Conservation (phyloP, 768 basidiomycete species). For the Kwoniella newhampshirensis region DNA sequence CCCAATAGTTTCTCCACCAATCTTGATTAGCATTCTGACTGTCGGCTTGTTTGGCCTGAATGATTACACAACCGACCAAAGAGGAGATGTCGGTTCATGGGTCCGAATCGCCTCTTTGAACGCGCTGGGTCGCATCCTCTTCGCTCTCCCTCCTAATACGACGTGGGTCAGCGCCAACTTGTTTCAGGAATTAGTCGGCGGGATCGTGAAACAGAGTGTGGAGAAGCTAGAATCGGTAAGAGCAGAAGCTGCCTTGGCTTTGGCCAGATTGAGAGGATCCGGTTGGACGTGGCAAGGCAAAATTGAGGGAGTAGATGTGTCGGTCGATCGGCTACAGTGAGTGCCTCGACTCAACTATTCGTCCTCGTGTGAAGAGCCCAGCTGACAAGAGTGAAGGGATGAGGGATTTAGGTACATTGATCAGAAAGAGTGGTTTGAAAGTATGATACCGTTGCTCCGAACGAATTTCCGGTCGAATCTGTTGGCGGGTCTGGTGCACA, state of each 20-base stretch:
- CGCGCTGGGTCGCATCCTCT: slow-evolving; percentile 56
- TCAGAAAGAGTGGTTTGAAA: slow-evolving; percentile 31
- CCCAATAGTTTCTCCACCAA: neutral
- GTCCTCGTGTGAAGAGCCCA: neutral
- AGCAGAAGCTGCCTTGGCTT: slow-evolving; percentile 62
- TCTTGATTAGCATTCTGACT: slow-evolving; percentile 50
- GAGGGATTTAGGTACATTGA: slow-evolving; percentile 33
- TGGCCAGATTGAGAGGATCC: slow-evolving; percentile 8
- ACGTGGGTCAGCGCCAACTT: slow-evolving; percentile 3
- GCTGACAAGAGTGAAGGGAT: neutral
- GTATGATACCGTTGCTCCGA: slow-evolving; percentile 28
- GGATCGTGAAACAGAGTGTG: slow-evolving; percentile 81
- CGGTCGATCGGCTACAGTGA: slow-evolving; percentile 16
- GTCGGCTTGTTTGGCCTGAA: slow-evolving; percentile 66
- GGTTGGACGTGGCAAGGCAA: slow-evolving; percentile 17
- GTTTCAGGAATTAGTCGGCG: slow-evolving; percentile 52
- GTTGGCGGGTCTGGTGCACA: slow-evolving; percentile 65
- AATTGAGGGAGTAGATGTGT: slow-evolving; percentile 3
- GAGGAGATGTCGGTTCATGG: slow-evolving; percentile 97
- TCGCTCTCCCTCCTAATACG: neutral
- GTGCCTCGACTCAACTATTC: neutral
- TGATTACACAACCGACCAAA: slow-evolving; percentile 90
- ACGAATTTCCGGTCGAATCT: slow-evolving; percentile 51
- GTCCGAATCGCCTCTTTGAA: slow-evolving; percentile 74
- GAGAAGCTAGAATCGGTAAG: slow-evolving; percentile 90